Evolutionary conservation across 768 basidiomycete species (phyloP).

Genomic region (Kwoniella bestiolae): DNA sequence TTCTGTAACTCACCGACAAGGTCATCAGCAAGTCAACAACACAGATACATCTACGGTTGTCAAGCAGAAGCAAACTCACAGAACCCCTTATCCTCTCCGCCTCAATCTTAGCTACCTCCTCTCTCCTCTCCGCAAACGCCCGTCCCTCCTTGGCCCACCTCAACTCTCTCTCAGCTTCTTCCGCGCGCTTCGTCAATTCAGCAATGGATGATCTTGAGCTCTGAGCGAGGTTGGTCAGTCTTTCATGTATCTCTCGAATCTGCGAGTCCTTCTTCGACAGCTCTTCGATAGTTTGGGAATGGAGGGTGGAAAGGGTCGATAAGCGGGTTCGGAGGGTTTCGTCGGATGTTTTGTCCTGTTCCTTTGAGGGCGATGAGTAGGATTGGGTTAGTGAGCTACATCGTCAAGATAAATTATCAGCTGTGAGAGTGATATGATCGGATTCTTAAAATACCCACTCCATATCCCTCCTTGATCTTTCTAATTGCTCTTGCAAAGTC

Average conservation of each 20-base stretch:
- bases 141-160: slow-evolving; percentile 54
- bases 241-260: slow-evolving; percentile 33
- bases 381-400: slow-evolving; percentile 54
- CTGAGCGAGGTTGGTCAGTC: slow-evolving; percentile 32
- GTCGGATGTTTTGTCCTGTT: slow-evolving; percentile 28
- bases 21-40: neutral
- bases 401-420: neutral
- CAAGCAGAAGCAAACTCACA: too few relatives aligned
- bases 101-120: slow-evolving; percentile 44
- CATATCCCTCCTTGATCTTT: slow-evolving; percentile 51
- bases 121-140: slow-evolving; percentile 40
- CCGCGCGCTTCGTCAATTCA: slow-evolving; percentile 30
- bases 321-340: slow-evolving; percentile 46
- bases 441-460: slow-evolving; percentile 40
- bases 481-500: slow-evolving; percentile 47
- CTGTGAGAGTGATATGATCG: neutral
- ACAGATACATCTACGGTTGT: too few relatives aligned
- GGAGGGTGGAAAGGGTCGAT: slow-evolving; percentile 43
- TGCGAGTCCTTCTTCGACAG: slow-evolving; percentile 40
- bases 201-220: slow-evolving; percentile 28
- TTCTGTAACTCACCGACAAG: neutral
- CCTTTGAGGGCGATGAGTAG: slow-evolving; percentile 28
- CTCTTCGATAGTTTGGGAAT: slow-evolving; percentile 35
- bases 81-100: slow-evolving; percentile 11
- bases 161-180: slow-evolving; percentile 48